A percentile compares a stretch with the other conserved stretches of the same genome.
Evolutionary conservation across 345 rosid species (phyloP).

Genomic region (Dovyalis caffra): DNA sequence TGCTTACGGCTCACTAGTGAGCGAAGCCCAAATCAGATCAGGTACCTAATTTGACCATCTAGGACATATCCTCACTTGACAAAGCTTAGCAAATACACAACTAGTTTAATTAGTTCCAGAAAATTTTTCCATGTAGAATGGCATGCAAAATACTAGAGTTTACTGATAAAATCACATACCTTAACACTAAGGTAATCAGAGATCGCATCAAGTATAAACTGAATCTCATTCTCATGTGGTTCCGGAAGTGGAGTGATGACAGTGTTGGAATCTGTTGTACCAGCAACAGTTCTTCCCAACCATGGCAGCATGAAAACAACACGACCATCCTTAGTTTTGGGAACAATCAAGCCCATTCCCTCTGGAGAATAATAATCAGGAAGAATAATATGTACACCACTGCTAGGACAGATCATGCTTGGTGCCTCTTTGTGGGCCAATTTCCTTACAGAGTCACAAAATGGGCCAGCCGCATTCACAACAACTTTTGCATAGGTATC

Average conservation of each 20-base stretch:
- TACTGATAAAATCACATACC: constrained; percentile 36
- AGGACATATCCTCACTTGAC: too few relatives aligned
- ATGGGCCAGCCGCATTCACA: constrained; percentile 95
- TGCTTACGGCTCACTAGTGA: too few relatives aligned
- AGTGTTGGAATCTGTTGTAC: constrained; percentile 93
- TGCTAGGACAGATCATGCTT: constrained; percentile 90
- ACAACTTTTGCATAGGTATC: constrained; percentile 84
- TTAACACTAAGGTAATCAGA: constrained; percentile 82
- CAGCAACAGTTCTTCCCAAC: constrained; percentile 97
- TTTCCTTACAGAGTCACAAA: constrained; percentile 87
- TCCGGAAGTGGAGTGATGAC: constrained; percentile 82
- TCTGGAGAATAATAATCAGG: constrained; percentile 99
- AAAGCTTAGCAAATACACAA: too few relatives aligned
- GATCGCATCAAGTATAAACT: constrained; percentile 93
- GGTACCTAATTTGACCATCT: too few relatives aligned
- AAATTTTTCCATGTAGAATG: background rate
- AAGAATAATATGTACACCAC: constrained; percentile 90
- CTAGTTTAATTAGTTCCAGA: background rate
- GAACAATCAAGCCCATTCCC: constrained; percentile 99
- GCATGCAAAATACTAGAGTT: background rate
- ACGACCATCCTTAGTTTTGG: constrained; percentile 99
- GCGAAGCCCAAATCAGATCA: too few relatives aligned
- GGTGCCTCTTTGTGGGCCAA: constrained; percentile 65
- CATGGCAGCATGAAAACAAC: constrained; percentile 97
- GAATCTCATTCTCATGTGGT: constrained; percentile 96